Conservation (phyloP, 805 yeast genomes). For the Cyberlindnera maclurae region DNA sequence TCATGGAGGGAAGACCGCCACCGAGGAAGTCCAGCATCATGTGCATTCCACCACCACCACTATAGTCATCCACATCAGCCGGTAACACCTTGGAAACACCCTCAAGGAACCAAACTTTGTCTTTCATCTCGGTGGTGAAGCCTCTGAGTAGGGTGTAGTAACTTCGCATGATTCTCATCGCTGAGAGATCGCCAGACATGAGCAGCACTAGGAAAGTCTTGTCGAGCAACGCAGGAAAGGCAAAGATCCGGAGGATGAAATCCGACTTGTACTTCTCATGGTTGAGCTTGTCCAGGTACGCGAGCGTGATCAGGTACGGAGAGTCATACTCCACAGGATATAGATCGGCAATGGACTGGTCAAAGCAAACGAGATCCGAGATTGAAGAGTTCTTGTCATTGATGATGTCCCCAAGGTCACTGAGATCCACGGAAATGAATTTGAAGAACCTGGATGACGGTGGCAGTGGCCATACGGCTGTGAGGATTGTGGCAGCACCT, state of each 20-base stretch:
- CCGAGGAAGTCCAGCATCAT: slow-evolving; percentile 87
- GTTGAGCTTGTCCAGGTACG: slow-evolving; percentile 77
- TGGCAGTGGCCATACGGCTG: slow-evolving; percentile 93
- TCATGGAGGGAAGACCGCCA: slow-evolving; percentile 49
- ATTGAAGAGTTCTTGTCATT: slow-evolving; percentile 31
- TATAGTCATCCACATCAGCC: slow-evolving; percentile 83
- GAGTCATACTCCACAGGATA: slow-evolving; percentile 81
- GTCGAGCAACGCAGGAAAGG: slow-evolving; percentile 89
- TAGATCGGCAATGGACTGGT: slow-evolving; percentile 73
- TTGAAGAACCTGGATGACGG: slow-evolving; percentile 59
- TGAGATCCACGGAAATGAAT: slow-evolving; percentile 77
- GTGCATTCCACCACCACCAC: slow-evolving; percentile 89
- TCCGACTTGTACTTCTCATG: slow-evolving; percentile 79
- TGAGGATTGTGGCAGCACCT: slow-evolving; percentile 91
- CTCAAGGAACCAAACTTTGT: slow-evolving; percentile 88
- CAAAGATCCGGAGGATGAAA: slow-evolving; percentile 79
- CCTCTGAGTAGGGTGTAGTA: slow-evolving; percentile 77
- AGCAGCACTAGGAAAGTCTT: slow-evolving; percentile 68
- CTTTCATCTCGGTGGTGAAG: slow-evolving; percentile 81
- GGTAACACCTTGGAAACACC: slow-evolving; percentile 87
- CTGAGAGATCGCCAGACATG: slow-evolving; percentile 78
- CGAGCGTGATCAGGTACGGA: slow-evolving; percentile 82
- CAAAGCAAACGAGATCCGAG: slow-evolving; percentile 73
- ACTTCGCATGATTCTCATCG: slow-evolving; percentile 86
- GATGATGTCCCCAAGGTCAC: slow-evolving; percentile 71